phyloP scores from a whole-genome alignment of 1,284 basidiomycete genomes.

The Cryptococcus sp. region DNA sequence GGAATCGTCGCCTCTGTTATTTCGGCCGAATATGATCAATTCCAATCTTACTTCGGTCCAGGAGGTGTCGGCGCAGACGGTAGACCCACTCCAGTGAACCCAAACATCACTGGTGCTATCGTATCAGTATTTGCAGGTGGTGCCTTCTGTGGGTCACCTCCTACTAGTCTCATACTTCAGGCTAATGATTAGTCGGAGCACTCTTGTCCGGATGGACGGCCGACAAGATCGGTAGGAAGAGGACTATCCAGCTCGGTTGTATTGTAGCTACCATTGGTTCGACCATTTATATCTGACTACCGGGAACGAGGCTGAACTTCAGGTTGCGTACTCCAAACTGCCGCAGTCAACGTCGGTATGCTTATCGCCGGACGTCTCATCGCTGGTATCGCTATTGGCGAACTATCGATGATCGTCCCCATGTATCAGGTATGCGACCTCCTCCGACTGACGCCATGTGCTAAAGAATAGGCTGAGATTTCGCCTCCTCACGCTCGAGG shows the following conservation, averaged over 20 bases:
- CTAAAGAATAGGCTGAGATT: conserved; percentile 56
- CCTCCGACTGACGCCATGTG: too few relatives aligned
- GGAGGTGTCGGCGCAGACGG: background rate
- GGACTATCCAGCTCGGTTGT: conserved; percentile 55
- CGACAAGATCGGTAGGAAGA: conserved; percentile 57
- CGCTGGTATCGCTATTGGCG: conserved; percentile 50
- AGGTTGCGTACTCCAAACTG: conserved; percentile 60
- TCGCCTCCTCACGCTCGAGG: conserved; percentile 60
- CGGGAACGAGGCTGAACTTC: background rate
- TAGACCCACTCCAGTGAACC: conserved; percentile 1
- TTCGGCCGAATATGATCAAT: conserved; percentile 44
- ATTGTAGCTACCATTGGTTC: conserved; percentile 25
- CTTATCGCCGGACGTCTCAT: conserved; percentile 58
- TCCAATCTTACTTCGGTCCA: conserved; percentile 52
- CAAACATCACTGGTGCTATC: conserved; percentile 55
- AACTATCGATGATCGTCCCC: conserved; percentile 58
- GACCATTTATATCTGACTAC: background rate
- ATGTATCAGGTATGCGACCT: conserved; percentile 24
- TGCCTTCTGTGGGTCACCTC: conserved; percentile 20
- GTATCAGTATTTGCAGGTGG: conserved; percentile 59
- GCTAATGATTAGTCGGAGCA: conserved; percentile 5
- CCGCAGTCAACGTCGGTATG: conserved; percentile 58
- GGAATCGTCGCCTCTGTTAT: conserved; percentile 52
- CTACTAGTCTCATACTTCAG: conserved; percentile 13
- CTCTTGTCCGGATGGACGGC: conserved; percentile 30